phyloP scores from a whole-genome alignment of 176 grass and related monocot species.

The Carex myosuroides region DNA sequence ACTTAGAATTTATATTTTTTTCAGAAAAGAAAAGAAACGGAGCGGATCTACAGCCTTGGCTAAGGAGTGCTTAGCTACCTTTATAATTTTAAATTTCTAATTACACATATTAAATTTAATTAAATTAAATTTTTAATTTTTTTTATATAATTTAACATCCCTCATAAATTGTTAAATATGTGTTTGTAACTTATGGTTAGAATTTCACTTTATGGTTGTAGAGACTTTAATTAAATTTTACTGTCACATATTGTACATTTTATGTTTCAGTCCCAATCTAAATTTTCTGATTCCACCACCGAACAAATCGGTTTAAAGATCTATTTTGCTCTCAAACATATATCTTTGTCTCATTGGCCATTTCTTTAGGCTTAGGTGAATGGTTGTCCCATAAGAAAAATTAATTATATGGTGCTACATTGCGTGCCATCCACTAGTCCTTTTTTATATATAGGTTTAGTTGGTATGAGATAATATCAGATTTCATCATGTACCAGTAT shows the following conservation, averaged over 20 bases:
- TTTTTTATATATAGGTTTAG: neutral
- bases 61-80: too few species aligned
- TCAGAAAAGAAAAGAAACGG: neutral
- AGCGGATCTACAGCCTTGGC: too few species aligned
- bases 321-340: neutral
- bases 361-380: neutral
- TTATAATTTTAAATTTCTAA: too few species aligned
- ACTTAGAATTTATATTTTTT: neutral
- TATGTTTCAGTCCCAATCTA: too few species aligned
- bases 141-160: too few species aligned
- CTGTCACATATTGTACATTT: too few species aligned
- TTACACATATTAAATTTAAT: too few species aligned
- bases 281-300: neutral
- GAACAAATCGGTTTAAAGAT: neutral
- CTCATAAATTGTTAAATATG: too few species aligned
- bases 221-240: too few species aligned
- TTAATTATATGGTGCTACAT: neutral
- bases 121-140: too few species aligned
- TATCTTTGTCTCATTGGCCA: neutral
- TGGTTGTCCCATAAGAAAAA: neutral
- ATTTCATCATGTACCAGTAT: neutral
- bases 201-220: too few species aligned
- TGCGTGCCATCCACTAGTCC: neutral
- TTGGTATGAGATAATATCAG: neutral
- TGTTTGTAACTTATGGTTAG: too few species aligned